Evolutionary conservation across 1,284 basidiomycete genomes (phyloP), one percentile per base, ranked within the genome.

Genomic region (Xerocomus cyaneibrunnescens): DNA sequence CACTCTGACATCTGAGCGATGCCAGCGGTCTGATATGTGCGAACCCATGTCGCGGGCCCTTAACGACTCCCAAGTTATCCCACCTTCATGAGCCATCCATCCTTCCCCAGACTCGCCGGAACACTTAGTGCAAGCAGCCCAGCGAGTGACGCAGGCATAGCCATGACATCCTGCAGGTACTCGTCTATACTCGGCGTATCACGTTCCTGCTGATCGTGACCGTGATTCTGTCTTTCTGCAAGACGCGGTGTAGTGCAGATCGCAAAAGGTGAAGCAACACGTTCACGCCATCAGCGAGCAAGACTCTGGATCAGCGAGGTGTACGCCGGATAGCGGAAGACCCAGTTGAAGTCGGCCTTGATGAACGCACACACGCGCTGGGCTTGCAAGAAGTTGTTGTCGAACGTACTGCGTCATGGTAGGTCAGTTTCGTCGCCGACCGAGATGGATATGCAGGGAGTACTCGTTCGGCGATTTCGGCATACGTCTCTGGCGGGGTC

Each of bases 341-440:
- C 80, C 0, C 66, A 60, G 58, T 89, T 76, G 59, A 94, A 96
- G 62, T 98, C 94, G 3, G 77, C 62, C 56, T 83, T 80, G 46
- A 99, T 74, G 8, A 79, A 70, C 37, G 80, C 77, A 2, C 96
- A 83, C 21, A 98, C 80, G 17, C 84, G 78, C 55, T 94, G 88
- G 0, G 97, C 94, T 72, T 96, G 91, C 5, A 98, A 78, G 68
- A 94, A 98, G 69, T 95, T 98, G 66, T 97, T 98, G 72, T 98
- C 90, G 67, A 95, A 97, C 14, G 93, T 93, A 57, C 92, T 96
- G 19, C 13, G 41, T 17, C 27, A 3, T 9, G 40, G n/a, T n/a
- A n/a, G 27, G 17, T 51, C 13, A 19, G 46, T 17, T 12, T 12
- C 34, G 8, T 34, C 0, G 10, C 9, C 13, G 2, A 4, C 7